Evolutionary conservation across 2,329 filamentous ascomycete species (phyloP), one percentile per base, ranked within the genome.

Genomic region (Arthrobotrys iridis): DNA sequence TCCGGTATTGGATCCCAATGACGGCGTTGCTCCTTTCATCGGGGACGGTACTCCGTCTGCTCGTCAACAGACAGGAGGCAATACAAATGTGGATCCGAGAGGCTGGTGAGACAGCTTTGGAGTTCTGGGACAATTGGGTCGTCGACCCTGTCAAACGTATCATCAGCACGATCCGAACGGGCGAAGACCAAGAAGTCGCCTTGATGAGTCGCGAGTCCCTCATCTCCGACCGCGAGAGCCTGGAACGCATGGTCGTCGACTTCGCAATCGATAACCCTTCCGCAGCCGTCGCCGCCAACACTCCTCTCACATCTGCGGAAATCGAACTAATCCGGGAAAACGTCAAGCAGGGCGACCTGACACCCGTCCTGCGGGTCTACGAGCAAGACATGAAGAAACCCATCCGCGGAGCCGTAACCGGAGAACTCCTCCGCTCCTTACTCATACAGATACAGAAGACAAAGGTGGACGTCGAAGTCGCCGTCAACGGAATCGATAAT

Each of bases 361-460:
- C 95, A 0, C 92, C 94, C 0, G 92, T 99, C 0, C 85, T 99
- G 18, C 91, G 87, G 78, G 95, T 94, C 0, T 99, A 96, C 81
- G 95, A 99, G 81, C 89, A 91, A 80, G 94, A 97, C 78, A 85
- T 99, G 43, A 88, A 91, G 60, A 90, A 85, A 50, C 95, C 95
- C 0, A 89, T 99, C 75, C 85, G 89, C 64, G 93, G 94, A 5
- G 92, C 93, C 0, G 83, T 99, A 15, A 88, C 89, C 28, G 95
- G 95, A 8, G 94, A 98, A 79, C 86, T 99, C 26, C 87, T 98
- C 35, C 90, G 94, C 59, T 93, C 94, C 3, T 87, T 99, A 26
- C 85, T 99, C 46, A 98, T 99, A 65, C 95, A 99, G 81, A 90
- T 99, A 37, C 95, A 99, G 80, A 99, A 99, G 86, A 98, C 95